Base-by-base conservation (phyloP, 1,139 yeast species). In the Kodamaea arcana region DNA sequence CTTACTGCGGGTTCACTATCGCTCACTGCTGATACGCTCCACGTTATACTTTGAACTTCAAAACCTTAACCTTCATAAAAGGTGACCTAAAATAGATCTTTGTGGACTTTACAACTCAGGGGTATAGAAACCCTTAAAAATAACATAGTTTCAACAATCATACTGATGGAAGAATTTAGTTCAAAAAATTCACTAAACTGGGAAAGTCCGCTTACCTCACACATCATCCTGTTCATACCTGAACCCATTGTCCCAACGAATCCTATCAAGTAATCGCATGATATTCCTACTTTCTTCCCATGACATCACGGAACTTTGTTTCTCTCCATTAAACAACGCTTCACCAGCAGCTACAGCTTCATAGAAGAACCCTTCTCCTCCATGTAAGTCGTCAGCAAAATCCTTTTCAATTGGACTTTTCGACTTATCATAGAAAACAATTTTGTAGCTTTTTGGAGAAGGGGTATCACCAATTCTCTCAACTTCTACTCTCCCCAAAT, bases 321-420 rank as follows among this genome's bases (percentile, higher is more conserved):
- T 33, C 3, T 40, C 44, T 9, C 51, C 51, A 27, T 30, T 36
- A 28, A 28, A 30, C 29, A 48, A 38, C 7, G 43, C 44, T 28
- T 43, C 47, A 17, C 49, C 51, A 2, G 46, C 49, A 25, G 41
- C 52, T 7, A 36, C 43, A 5, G 51, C 50, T 33, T 48, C 46
- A 36, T 46, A 44, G 38, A 43, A 43, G 40, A 48, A 48, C 4
- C 52, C 52, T 25, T 43, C 45, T n/a, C 43, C 48, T 9, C 50
- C 50, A 22, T 41, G 27, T 29, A 45, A 35, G 9, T 42, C 42
- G n/a, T 29, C 32, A 2, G 15, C 16, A 31, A 38, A 42, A 22
- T 40, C 35, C 30, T 30, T 29, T 27, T 41, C 45, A 15, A 34
- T 31, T 7, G 34, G 28, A 13, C 27, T 20, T 24, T 27, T 35